Evolutionary conservation across 768 basidiomycete species (phyloP).

Genomic region (Leucocoprinus sp.): DNA sequence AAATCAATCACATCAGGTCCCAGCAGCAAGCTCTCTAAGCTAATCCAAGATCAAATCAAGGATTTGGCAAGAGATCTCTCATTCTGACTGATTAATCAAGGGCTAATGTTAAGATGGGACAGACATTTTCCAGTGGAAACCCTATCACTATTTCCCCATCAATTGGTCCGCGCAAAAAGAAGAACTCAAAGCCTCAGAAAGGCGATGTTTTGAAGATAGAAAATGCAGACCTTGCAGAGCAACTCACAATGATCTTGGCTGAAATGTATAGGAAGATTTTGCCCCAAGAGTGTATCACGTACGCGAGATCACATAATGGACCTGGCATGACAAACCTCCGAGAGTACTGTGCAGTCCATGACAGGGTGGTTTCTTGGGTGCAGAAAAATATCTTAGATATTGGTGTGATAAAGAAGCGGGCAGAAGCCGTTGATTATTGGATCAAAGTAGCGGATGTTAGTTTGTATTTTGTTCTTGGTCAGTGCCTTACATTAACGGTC

Average conservation of each 20-base stretch:
- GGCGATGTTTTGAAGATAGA: slow-evolving; percentile 61
- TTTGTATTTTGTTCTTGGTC: neutral
- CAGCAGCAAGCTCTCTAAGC: slow-evolving; percentile 32
- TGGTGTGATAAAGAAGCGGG: slow-evolving; percentile 43
- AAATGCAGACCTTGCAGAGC: slow-evolving; percentile 66
- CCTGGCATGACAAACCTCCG: slow-evolving; percentile 33
- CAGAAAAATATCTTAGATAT: slow-evolving; percentile 50
- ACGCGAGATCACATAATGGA: slow-evolving; percentile 36
- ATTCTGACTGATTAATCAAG: slow-evolving; percentile 1
- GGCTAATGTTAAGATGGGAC: slow-evolving; percentile 8
- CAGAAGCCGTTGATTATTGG: slow-evolving; percentile 63
- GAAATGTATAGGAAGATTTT: slow-evolving; percentile 61
- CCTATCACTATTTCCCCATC: slow-evolving; percentile 19
- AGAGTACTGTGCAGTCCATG: slow-evolving; percentile 53
- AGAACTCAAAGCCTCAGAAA: slow-evolving; percentile 42
- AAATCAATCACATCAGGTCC: slow-evolving; percentile 21
- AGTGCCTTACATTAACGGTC: neutral
- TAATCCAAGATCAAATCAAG: slow-evolving; percentile 41
- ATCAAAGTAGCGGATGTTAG: slow-evolving; percentile 71
- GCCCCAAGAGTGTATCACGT: slow-evolving; percentile 66
- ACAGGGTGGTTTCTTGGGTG: slow-evolving; percentile 60
- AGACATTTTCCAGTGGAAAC: slow-evolving; percentile 18
- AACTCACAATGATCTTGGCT: slow-evolving; percentile 71
- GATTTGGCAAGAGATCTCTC: slow-evolving; percentile 36
- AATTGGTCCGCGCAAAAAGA: slow-evolving; percentile 21